Evolutionary conservation across 2,329 filamentous ascomycete species (phyloP).

Genomic region (Nannizziopsis arthrosporioides): DNA sequence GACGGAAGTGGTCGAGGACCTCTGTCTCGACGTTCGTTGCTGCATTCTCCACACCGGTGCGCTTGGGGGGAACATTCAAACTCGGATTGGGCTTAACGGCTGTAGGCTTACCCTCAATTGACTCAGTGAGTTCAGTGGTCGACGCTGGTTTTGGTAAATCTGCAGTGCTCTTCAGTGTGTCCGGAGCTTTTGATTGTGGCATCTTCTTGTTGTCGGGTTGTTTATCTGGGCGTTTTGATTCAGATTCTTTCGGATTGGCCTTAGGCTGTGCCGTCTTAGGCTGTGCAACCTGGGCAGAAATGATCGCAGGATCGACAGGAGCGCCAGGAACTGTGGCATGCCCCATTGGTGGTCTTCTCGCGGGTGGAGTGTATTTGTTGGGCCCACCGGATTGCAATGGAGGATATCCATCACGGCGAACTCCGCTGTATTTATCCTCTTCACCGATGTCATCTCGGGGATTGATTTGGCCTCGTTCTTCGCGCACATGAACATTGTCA

Average conservation of each 20-base stretch:
- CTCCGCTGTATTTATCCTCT: constrained; percentile 94
- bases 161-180: constrained; percentile 15
- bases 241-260: neutral
- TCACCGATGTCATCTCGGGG: constrained; percentile 59
- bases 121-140: constrained; percentile 19
- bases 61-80: constrained; percentile 33
- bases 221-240: constrained; percentile 1
- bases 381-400: constrained; percentile 50
- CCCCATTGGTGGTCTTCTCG: constrained; percentile 64
- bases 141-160: constrained; percentile 16
- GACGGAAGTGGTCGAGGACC: constrained; percentile 51
- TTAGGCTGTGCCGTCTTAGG: constrained; percentile 18
- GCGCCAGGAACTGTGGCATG: constrained; percentile 63
- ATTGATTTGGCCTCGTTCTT: constrained; percentile 65
- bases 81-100: constrained; percentile 19
- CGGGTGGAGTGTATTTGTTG: constrained; percentile 83
- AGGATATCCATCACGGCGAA: constrained; percentile 60
- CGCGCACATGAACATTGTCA: constrained; percentile 71
- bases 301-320: constrained; percentile 78
- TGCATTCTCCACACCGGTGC: constrained; percentile 40
- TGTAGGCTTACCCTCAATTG: constrained; percentile 19
- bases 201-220: neutral
- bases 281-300: constrained; percentile 62
- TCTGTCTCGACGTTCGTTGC: constrained; percentile 51
- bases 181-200: constrained; percentile 9